Conservation (phyloP, 352 stramenopile genomes). For the Globisporangium polare region DNA sequence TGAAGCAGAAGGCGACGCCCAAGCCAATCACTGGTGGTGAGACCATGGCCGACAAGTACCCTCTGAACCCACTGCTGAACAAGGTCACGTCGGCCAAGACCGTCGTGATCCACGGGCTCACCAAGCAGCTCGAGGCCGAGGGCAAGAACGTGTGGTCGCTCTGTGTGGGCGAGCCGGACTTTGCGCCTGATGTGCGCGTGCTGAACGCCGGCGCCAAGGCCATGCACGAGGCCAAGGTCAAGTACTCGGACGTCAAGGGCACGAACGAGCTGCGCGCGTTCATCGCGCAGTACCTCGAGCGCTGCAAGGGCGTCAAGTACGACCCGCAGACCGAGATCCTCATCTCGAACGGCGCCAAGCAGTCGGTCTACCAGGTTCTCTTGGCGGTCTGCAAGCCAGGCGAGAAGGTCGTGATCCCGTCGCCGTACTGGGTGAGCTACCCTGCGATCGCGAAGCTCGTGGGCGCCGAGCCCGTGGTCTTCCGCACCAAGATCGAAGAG, state of each 20-base stretch:
- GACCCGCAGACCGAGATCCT: constrained; percentile 90
- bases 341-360: constrained; percentile 96
- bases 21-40: not conserved
- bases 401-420: constrained; percentile 94
- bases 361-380: constrained; percentile 92
- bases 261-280: constrained; percentile 83
- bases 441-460: constrained; percentile 95
- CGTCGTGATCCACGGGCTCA: constrained; percentile 91
- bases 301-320: constrained; percentile 90
- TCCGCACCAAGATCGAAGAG: constrained; percentile 89
- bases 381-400: constrained; percentile 88
- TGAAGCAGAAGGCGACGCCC: constrained; percentile 20
- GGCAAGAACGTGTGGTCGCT: constrained; percentile 90
- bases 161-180: constrained; percentile 96
- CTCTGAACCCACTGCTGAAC: constrained; percentile 74
- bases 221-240: constrained; percentile 78
- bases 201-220: constrained; percentile 85
- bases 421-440: constrained; percentile 97
- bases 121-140: constrained; percentile 94
- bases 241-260: constrained; percentile 95
- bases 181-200: constrained; percentile 86
- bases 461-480: constrained; percentile 85
- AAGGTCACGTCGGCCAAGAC: constrained; percentile 87
- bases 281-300: constrained; percentile 89
- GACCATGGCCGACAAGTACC: constrained; percentile 55